These are phyloP conservation scores for Penicillium macrosclerotiorum DNA, from an alignment of 495 filamentous ascomycete species.

Conservation along the genomic window DNA sequence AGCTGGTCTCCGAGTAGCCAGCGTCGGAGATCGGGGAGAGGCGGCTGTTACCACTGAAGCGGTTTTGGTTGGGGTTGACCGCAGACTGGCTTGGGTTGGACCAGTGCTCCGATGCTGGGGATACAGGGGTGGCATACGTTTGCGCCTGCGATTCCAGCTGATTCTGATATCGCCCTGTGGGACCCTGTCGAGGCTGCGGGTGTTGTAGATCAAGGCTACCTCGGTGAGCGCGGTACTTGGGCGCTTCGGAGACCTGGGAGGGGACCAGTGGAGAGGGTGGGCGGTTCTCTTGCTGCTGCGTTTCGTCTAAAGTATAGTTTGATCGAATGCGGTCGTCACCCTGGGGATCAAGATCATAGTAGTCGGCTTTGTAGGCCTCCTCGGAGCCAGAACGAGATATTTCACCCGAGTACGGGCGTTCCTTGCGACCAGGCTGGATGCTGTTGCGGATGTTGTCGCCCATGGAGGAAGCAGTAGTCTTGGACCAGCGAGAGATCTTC, in stretches of 20 bases:
- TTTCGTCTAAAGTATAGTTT: slow-evolving; percentile 54
- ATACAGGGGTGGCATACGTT: slow-evolving; percentile 62
- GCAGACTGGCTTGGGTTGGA: slow-evolving; percentile 53
- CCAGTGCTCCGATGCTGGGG: slow-evolving; percentile 74
- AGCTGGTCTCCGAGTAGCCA: slow-evolving; percentile 48
- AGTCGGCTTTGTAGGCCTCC: slow-evolving; percentile 59
- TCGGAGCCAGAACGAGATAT: slow-evolving; percentile 68
- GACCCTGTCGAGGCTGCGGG: slow-evolving; percentile 82
- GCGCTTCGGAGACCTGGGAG: slow-evolving; percentile 69
- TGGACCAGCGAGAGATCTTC: slow-evolving; percentile 95
- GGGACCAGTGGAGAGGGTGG: slow-evolving; percentile 63
- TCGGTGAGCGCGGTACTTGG: slow-evolving; percentile 88
- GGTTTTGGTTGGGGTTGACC: slow-evolving; percentile 36
- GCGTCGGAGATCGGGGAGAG: slow-evolving; percentile 54
- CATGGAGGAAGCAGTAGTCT: slow-evolving; percentile 84
- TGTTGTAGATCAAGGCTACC: slow-evolving; percentile 87
- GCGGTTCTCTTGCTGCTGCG: slow-evolving; percentile 49
- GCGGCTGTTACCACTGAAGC: slow-evolving; percentile 45
- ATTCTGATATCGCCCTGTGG: slow-evolving; percentile 76
- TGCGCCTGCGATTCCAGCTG: slow-evolving; percentile 78
- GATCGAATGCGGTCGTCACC: slow-evolving; percentile 72
- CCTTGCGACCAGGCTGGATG: slow-evolving; percentile 45
- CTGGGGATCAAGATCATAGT: slow-evolving; percentile 62
- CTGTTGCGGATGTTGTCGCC: slow-evolving; percentile 54
- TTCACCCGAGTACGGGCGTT: slow-evolving; percentile 54